These are phyloP conservation scores for Pythium apleroticum DNA, from an alignment of 352 stramenopile genomes.

Conservation along the genomic window DNA sequence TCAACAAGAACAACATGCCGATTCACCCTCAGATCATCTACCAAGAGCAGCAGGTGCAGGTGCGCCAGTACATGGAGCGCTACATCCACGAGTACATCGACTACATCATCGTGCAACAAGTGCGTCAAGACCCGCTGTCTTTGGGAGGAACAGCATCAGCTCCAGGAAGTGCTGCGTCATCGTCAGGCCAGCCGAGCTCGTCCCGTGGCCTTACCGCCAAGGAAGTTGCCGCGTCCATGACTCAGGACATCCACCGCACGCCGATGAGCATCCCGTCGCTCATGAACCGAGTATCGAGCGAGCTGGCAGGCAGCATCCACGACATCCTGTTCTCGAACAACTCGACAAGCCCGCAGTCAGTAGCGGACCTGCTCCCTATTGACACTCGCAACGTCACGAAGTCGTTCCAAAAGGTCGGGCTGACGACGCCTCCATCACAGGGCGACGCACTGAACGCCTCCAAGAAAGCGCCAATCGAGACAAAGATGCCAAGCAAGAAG, in stretches of 20 bases:
- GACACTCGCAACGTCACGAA: slow-evolving; percentile 21
- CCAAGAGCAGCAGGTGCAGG: slow-evolving; percentile 33
- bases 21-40: slow-evolving; percentile 34
- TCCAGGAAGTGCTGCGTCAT: not conserved
- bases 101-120: slow-evolving; percentile 35
- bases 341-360: slow-evolving; percentile 71
- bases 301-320: slow-evolving; percentile 54
- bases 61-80: slow-evolving; percentile 32
- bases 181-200: not conserved
- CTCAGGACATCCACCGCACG: slow-evolving; percentile 44
- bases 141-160: not conserved
- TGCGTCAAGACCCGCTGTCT: slow-evolving; percentile 19
- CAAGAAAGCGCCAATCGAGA: not conserved
- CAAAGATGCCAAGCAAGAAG: not conserved
- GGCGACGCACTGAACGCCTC: not conserved
- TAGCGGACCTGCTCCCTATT: slow-evolving; percentile 37
- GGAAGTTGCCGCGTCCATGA: slow-evolving; percentile 27
- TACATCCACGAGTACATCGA: slow-evolving; percentile 41
- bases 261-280: slow-evolving; percentile 58
- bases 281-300: slow-evolving; percentile 34
- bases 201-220: slow-evolving; percentile 4
- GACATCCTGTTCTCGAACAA: slow-evolving; percentile 57
- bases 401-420: slow-evolving; percentile 16
- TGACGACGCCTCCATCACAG: slow-evolving; percentile 10
- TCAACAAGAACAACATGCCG: slow-evolving; percentile 29